A percentile compares a stretch with the other conserved stretches of the same genome.
These are phyloP conservation scores for Elaphomyces granulatus DNA, from an alignment of 495 filamentous ascomycete genomes.

Conservation along the genomic window DNA sequence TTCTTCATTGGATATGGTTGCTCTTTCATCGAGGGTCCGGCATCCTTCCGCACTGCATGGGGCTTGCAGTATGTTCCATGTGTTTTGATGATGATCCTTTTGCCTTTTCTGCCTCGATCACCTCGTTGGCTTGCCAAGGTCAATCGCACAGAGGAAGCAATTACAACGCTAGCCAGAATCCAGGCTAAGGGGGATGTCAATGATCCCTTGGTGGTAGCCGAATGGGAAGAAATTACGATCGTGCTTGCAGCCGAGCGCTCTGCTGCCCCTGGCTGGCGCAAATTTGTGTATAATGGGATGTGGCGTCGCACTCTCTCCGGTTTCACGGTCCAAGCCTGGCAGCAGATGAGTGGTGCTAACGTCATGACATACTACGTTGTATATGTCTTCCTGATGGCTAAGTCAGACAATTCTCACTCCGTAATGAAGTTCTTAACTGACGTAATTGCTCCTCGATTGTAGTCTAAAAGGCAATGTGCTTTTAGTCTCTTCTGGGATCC, in stretches of 20 bases:
- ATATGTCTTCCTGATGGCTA: constrained; percentile 55
- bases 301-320: constrained; percentile 61
- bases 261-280: constrained; percentile 5
- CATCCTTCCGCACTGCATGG: constrained; percentile 60
- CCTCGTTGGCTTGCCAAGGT: constrained; percentile 61
- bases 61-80: constrained; percentile 57
- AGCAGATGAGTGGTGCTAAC: constrained; percentile 57
- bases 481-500: constrained; percentile 52
- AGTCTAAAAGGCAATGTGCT: constrained; percentile 41
- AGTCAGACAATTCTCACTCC: constrained; percentile 17
- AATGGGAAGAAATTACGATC: constrained; percentile 65
- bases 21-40: constrained; percentile 41
- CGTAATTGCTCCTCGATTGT: neutral
- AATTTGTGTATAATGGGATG: constrained; percentile 23
- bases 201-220: constrained; percentile 54
- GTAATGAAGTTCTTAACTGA: neutral
- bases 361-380: constrained; percentile 58
- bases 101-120: constrained; percentile 58
- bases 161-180: constrained; percentile 52
- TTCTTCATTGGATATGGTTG: constrained; percentile 48
- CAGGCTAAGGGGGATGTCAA: constrained; percentile 49
- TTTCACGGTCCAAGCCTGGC: constrained; percentile 50
- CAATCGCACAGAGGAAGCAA: constrained; percentile 51
- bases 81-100: constrained; percentile 44
- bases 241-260: constrained; percentile 48